A percentile compares a stretch with the other conserved stretches of the same genome.
Evolutionary conservation across 306 rosid species (phyloP).

Genomic region (Trifolium pratense): DNA sequence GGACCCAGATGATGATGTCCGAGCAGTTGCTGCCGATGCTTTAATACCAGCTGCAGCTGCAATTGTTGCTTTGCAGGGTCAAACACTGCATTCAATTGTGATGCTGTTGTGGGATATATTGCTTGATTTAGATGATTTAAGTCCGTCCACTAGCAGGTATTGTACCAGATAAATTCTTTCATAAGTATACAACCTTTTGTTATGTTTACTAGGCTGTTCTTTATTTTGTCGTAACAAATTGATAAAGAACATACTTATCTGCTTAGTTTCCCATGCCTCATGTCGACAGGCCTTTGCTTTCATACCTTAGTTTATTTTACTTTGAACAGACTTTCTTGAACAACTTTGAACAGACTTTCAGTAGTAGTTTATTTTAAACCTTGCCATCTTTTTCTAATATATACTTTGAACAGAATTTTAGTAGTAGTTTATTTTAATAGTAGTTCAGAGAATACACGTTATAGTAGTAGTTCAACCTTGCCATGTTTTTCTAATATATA

Average conservation of each 20-base stretch:
- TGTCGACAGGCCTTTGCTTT: constrained; percentile 9
- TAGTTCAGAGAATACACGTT: constrained; percentile 9
- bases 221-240: neutral
- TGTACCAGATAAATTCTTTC: neutral
- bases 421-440: neutral
- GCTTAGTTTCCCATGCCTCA: constrained; percentile 13
- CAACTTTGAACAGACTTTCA: neutral
- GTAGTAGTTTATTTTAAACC: neutral
- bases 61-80: constrained; percentile 81
- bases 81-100: constrained; percentile 78
- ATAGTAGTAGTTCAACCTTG: neutral
- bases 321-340: too few relatives aligned
- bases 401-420: neutral
- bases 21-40: constrained; percentile 99
- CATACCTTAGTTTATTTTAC: neutral
- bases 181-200: neutral
- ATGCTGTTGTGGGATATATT: constrained; percentile 95
- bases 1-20: constrained; percentile 98
- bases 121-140: constrained; percentile 97
- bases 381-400: constrained; percentile 4
- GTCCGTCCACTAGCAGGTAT: constrained; percentile 99
- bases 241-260: constrained; percentile 6
- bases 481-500: constrained; percentile 4
- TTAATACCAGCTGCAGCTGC: constrained; percentile 85
- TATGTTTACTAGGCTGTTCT: neutral